Evolutionary conservation across 192 early-diverging fungal species (phyloP).

Genomic region (Coemansia sp.): DNA sequence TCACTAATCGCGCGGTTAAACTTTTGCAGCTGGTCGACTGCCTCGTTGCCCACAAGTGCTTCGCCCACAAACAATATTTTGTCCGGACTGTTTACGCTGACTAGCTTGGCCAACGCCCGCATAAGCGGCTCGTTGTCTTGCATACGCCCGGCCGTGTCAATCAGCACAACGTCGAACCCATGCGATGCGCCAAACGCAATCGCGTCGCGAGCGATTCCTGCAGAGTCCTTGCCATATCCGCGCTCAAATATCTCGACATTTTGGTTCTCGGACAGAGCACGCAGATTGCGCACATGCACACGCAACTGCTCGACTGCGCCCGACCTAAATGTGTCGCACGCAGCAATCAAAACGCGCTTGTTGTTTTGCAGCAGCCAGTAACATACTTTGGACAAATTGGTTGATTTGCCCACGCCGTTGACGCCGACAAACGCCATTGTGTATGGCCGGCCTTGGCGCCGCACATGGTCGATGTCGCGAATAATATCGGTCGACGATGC

Average conservation of each 20-base stretch:
- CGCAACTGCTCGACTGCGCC: slow-evolving; percentile 95
- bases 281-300: slow-evolving; percentile 86
- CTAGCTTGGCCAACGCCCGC: slow-evolving; percentile 92
- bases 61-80: slow-evolving; percentile 98
- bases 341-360: slow-evolving; percentile 85
- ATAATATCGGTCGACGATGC: slow-evolving; percentile 86
- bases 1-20: slow-evolving; percentile 93
- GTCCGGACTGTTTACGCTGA: slow-evolving; percentile 86
- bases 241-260: slow-evolving; percentile 88
- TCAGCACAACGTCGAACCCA: slow-evolving; percentile 85
- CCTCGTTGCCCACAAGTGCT: slow-evolving; percentile 95
- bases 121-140: slow-evolving; percentile 98
- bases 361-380: slow-evolving; percentile 96
- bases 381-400: slow-evolving; percentile 91
- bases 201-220: slow-evolving; percentile 92
- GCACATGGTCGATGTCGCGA: slow-evolving; percentile 79
- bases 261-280: slow-evolving; percentile 66
- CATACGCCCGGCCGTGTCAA: slow-evolving; percentile 97
- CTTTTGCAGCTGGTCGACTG: slow-evolving; percentile 93
- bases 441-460: slow-evolving; percentile 75
- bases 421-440: slow-evolving; percentile 92
- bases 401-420: slow-evolving; percentile 93
- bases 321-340: slow-evolving; percentile 94
- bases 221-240: slow-evolving; percentile 97
- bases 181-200: slow-evolving; percentile 73